A percentile compares a stretch with the other conserved stretches of the same genome.
Evolutionary conservation across 768 basidiomycete species (phyloP).

Genomic region (Leccinellum luteum): DNA sequence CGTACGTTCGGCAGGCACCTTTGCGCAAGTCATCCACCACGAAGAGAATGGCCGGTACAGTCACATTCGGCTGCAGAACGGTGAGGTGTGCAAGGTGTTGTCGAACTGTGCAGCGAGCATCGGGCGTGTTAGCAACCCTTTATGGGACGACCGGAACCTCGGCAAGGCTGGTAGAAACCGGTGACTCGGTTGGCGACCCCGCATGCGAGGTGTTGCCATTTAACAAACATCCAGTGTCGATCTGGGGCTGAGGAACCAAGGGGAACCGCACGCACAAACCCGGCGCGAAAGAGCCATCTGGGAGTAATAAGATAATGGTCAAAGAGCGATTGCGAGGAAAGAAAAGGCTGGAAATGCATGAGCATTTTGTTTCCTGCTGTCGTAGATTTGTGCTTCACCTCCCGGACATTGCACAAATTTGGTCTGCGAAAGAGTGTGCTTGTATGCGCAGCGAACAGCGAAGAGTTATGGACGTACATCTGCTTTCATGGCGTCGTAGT

Average conservation of each 20-base stretch:
- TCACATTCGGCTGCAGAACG: constrained; percentile 85
- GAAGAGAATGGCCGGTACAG: constrained; percentile 69
- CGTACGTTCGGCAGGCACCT: constrained; percentile 87
- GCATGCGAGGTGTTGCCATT: constrained; percentile 94
- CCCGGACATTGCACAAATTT: constrained; percentile 98
- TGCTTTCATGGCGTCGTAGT: constrained; percentile 99
- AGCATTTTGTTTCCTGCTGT: background rate
- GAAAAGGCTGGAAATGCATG: constrained; percentile 35
- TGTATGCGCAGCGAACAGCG: background rate
- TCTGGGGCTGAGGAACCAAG: constrained; percentile 92
- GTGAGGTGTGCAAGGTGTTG: constrained; percentile 86
- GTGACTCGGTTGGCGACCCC: constrained; percentile 83
- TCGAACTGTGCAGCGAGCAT: constrained; percentile 84
- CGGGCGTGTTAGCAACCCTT: constrained; percentile 86
- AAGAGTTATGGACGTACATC: constrained; percentile 60
- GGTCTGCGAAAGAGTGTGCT: constrained; percentile 53
- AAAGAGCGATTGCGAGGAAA: constrained; percentile 78
- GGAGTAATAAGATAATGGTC: constrained; percentile 87
- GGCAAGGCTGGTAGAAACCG: constrained; percentile 91
- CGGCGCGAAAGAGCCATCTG: constrained; percentile 60
- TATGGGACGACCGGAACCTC: constrained; percentile 80
- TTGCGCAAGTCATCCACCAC: constrained; percentile 77
- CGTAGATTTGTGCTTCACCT: constrained; percentile 95
- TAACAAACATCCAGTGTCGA: constrained; percentile 88
- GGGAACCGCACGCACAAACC: constrained; percentile 92